A percentile compares a stretch with the other conserved stretches of the same genome.
Evolutionary conservation across 352 stramenopile species (phyloP).

Genomic region (Vaucheria bursata): DNA sequence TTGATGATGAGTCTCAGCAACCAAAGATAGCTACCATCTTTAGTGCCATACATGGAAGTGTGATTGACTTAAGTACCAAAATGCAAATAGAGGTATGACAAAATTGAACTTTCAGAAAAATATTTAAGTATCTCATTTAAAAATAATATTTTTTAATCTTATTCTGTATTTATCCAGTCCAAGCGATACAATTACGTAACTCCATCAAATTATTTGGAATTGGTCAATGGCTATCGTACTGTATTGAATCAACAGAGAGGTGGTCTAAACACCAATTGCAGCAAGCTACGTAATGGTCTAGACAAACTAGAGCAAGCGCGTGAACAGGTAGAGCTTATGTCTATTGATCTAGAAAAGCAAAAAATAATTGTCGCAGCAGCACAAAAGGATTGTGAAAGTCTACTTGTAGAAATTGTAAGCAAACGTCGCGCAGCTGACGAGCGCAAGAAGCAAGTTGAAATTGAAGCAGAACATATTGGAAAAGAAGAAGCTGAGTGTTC

Average conservation of each 20-base stretch:
- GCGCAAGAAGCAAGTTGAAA: conserved; percentile 76
- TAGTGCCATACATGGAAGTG: conserved; percentile 71
- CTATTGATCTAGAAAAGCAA: conserved; percentile 74
- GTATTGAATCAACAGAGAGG: conserved; percentile 75
- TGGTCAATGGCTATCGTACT: conserved; percentile 87
- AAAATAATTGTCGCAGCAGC: conserved; percentile 76
- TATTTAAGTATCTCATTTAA: too few relatives aligned
- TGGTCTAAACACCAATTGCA: conserved; percentile 75
- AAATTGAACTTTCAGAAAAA: too few relatives aligned
- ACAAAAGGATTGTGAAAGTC: conserved; percentile 86
- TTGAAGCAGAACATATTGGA: conserved; percentile 74
- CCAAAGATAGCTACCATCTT: conserved; percentile 68
- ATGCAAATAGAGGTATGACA: conserved; percentile 54
- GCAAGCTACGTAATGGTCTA: conserved; percentile 80
- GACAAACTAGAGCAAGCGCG: conserved; percentile 81
- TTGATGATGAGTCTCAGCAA: conserved; percentile 26
- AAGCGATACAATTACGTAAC: conserved; percentile 90
- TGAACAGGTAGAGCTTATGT: conserved; percentile 74
- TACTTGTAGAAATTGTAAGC: conserved; percentile 83
- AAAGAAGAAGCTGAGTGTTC: conserved; percentile 79
- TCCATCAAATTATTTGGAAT: conserved; percentile 82
- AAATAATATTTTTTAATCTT: too few relatives aligned
- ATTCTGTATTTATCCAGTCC: too few relatives aligned
- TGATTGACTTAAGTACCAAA: conserved; percentile 66
- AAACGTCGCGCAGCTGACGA: conserved; percentile 84